A percentile compares a stretch with the other conserved stretches of the same genome.
Conservation (phyloP, 805 yeast species). For the Barnettozyma siamensis region DNA sequence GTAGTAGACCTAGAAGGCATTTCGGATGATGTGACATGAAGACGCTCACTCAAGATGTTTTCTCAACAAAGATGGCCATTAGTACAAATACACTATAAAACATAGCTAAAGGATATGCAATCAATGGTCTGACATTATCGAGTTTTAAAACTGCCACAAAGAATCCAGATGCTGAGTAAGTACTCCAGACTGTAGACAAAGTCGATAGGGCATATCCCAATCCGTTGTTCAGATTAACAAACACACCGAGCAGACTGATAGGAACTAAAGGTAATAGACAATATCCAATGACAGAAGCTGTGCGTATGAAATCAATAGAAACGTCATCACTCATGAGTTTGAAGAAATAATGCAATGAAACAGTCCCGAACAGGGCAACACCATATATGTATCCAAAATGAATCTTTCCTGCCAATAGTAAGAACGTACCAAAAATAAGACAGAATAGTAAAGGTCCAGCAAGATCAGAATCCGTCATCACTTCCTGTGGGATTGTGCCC, state of each 20-base stretch:
- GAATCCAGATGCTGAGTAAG: constrained; percentile 88
- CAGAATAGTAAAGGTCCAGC: constrained; percentile 95
- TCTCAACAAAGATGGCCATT: constrained; percentile 79
- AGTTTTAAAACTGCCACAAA: constrained; percentile 80
- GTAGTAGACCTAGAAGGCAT: no score
- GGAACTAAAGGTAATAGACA: constrained; percentile 86
- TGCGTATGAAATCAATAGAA: constrained; percentile 51
- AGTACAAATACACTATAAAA: constrained; percentile 92
- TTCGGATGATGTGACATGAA: no score
- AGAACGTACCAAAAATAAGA: constrained; percentile 74
- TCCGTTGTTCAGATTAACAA: constrained; percentile 59
- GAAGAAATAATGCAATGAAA: constrained; percentile 77
- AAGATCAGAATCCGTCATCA: constrained; percentile 81
- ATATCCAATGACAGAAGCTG: constrained; percentile 91
- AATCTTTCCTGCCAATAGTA: constrained; percentile 84
- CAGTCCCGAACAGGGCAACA: constrained; percentile 86
- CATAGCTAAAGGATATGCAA: constrained; percentile 89
- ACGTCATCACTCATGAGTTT: constrained; percentile 73
- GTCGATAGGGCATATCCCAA: constrained; percentile 67
- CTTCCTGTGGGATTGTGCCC: constrained; percentile 60
- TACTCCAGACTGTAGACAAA: constrained; percentile 80
- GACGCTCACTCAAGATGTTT: constrained; percentile 10
- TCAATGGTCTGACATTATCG: constrained; percentile 78
- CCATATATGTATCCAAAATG: constrained; percentile 98
- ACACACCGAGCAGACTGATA: constrained; percentile 61